phyloP scores from a whole-genome alignment of 495 filamentous ascomycete genomes.

The Viridothelium virens region DNA sequence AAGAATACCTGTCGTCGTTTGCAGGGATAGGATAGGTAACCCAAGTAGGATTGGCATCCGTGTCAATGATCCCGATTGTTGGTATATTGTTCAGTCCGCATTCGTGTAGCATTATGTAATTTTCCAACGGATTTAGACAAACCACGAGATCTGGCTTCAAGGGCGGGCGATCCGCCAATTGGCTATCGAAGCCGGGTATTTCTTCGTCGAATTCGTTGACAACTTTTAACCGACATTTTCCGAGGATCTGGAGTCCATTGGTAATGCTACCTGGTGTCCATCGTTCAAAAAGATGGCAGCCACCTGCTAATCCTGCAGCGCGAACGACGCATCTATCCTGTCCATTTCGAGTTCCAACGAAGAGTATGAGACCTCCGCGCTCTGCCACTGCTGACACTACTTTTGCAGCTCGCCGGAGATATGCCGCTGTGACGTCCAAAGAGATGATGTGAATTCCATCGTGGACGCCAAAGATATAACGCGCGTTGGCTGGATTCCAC shows the following conservation, averaged over 20 bases:
- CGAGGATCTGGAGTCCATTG: conserved; percentile 82
- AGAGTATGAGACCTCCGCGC: conserved; percentile 76
- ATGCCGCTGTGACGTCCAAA: conserved; percentile 74
- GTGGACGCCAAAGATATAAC: conserved; percentile 83
- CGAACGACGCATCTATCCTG: conserved; percentile 71
- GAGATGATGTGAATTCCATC: conserved; percentile 90
- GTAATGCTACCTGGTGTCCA: conserved; percentile 93
- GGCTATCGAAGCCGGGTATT: conserved; percentile 54
- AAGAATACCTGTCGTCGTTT: conserved; percentile 78
- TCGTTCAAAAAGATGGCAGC: conserved; percentile 84
- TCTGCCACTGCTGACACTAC: conserved; percentile 81
- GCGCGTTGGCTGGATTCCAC: conserved; percentile 91
- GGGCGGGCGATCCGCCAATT: conserved; percentile 51
- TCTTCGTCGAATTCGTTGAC: conserved; percentile 63
- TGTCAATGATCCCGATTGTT: conserved; percentile 92
- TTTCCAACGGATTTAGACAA: conserved; percentile 86
- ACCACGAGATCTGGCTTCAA: conserved; percentile 87
- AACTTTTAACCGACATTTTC: conserved; percentile 54
- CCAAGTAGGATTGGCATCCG: conserved; percentile 82
- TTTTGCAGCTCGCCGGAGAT: conserved; percentile 81
- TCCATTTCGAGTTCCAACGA: conserved; percentile 76
- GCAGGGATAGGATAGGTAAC: conserved; percentile 96
- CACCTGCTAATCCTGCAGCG: conserved; percentile 67
- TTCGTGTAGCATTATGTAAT: conserved; percentile 81
- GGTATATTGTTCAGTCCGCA: conserved; percentile 81